Percentiles rank a stretch among this genome's conserved stretches.
phyloP scores from a whole-genome alignment of 805 yeast species.

The Saturnispora galanensis region DNA sequence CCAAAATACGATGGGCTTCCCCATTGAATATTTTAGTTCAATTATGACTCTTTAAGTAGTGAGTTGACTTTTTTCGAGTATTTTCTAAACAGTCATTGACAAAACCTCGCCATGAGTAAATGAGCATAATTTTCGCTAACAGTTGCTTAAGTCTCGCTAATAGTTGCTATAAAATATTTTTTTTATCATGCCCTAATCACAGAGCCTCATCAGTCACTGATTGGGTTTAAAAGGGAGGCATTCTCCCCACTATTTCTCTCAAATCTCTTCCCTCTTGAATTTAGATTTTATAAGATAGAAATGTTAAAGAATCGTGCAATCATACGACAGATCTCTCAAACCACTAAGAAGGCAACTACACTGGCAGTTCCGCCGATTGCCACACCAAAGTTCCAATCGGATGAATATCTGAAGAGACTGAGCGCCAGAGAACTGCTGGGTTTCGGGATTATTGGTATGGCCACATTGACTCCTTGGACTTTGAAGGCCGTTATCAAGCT shows the following conservation, averaged over 20 bases:
- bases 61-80: constrained; percentile 90
- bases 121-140: background rate
- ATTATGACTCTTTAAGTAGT: constrained; percentile 51
- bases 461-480: constrained; percentile 55
- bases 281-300: background rate
- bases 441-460: constrained; percentile 57
- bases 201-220: background rate
- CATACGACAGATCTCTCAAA: constrained; percentile 5
- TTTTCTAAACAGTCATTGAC: constrained; percentile 52
- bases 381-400: constrained; percentile 1
- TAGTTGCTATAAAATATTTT: background rate
- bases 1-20: constrained; percentile 46
- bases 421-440: constrained; percentile 49
- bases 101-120: constrained; percentile 20
- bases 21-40: constrained; percentile 46
- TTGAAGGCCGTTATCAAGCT: constrained; percentile 50
- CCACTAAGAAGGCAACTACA: constrained; percentile 4
- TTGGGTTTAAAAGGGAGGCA: no score
- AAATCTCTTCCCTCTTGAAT: no score
- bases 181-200: no score
- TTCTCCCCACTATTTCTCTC: no score
- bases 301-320: background rate
- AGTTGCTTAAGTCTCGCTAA: background rate
- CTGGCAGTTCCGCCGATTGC: background rate
- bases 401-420: constrained; percentile 41